Evolutionary conservation across 2,329 filamentous ascomycete genomes (phyloP).

Genomic region (Geosmithia putterillii): DNA sequence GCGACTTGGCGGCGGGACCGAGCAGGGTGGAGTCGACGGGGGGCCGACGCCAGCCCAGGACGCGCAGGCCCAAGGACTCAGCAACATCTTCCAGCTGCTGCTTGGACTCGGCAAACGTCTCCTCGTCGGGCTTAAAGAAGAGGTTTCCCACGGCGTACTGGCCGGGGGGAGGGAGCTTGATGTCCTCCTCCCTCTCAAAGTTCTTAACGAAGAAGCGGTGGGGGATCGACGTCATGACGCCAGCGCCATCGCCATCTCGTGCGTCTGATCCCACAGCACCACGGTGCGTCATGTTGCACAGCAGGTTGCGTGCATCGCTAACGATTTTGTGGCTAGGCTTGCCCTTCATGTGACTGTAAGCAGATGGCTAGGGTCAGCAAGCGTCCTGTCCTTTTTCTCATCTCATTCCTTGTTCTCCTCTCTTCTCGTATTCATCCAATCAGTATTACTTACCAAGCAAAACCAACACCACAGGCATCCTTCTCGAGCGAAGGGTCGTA

Average conservation of each 20-base stretch:
- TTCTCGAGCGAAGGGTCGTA: slow-evolving; percentile 96
- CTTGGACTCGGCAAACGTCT: slow-evolving; percentile 82
- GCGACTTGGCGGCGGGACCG: slow-evolving; percentile 81
- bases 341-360: slow-evolving; percentile 90
- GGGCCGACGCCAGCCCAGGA: slow-evolving; percentile 92
- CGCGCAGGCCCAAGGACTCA: slow-evolving; percentile 73
- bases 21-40: slow-evolving; percentile 88
- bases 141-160: slow-evolving; percentile 96
- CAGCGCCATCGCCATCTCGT: slow-evolving; percentile 93
- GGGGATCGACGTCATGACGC: slow-evolving; percentile 98
- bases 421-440: too few relatives aligned
- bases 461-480: slow-evolving; percentile 98
- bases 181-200: slow-evolving; percentile 81
- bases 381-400: not conserved
- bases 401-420: slow-evolving; percentile 2
- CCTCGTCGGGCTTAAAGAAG: slow-evolving; percentile 95
- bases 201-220: slow-evolving; percentile 99
- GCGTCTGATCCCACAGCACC: slow-evolving; percentile 96
- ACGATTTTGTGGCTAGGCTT: slow-evolving; percentile 96
- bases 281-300: slow-evolving; percentile 99
- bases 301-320: slow-evolving; percentile 89
- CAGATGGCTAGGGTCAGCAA: not conserved
- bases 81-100: slow-evolving; percentile 90
- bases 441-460: slow-evolving; percentile 64
- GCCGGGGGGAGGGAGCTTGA: slow-evolving; percentile 75